phyloP scores from a whole-genome alignment of 805 yeast species.

The Ogataea neopini region DNA sequence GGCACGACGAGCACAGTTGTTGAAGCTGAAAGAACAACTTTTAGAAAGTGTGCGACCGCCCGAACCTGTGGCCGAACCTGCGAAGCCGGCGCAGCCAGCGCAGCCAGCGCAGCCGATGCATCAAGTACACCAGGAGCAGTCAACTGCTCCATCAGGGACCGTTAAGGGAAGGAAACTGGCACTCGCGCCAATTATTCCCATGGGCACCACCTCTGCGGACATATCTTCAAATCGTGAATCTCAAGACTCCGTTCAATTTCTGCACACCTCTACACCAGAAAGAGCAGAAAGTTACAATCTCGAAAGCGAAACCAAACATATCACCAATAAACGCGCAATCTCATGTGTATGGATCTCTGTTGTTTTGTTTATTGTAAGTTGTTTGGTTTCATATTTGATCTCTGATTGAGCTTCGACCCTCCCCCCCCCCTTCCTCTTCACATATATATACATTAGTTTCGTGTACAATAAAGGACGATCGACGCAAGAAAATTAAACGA shows the following conservation, averaged over 20 bases:
- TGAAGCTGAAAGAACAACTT: conserved; percentile 6
- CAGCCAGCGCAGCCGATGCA: too few relatives aligned
- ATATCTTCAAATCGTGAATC: not conserved
- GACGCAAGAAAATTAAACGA: conserved; percentile 15
- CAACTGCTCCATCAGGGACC: too few relatives aligned
- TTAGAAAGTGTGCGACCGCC: conserved; percentile 2
- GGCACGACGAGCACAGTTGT: conserved; percentile 5
- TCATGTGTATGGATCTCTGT: not conserved
- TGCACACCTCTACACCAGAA: conserved; percentile 4
- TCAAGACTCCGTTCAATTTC: not conserved
- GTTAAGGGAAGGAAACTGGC: too few relatives aligned
- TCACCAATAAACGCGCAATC: not conserved
- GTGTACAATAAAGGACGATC: conserved; percentile 15
- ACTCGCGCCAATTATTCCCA: not conserved
- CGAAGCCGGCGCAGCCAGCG: not conserved
- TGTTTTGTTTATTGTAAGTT: not conserved
- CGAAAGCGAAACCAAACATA: not conserved
- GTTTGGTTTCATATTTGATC: conserved; percentile 12
- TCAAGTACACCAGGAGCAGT: too few relatives aligned
- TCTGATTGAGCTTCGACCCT: conserved; percentile 10
- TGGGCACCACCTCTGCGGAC: not conserved
- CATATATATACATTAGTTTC: not conserved
- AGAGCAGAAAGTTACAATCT: not conserved
- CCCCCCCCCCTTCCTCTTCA: too few relatives aligned
- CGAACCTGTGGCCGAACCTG: not conserved